phyloP scores from a whole-genome alignment of 495 filamentous ascomycete genomes.

The Jackrogersella minutella region DNA sequence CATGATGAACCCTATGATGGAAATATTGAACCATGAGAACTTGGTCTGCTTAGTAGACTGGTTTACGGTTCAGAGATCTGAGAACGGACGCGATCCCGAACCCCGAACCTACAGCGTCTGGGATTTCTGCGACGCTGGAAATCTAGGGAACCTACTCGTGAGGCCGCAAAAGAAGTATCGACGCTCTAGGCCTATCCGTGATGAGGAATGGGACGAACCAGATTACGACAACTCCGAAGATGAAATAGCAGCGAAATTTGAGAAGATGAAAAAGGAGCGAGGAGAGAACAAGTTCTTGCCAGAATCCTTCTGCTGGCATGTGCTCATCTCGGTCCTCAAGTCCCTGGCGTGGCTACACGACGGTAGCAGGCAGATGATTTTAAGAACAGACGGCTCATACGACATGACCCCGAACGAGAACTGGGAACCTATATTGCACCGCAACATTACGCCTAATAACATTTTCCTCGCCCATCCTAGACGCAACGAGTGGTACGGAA shows the following conservation, averaged over 20 bases:
- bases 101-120: constrained; percentile 40
- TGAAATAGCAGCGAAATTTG: background rate
- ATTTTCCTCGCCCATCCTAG: constrained; percentile 55
- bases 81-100: background rate
- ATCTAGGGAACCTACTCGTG: constrained; percentile 44
- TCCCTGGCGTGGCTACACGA: constrained; percentile 56
- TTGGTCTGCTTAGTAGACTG: constrained; percentile 47
- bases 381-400: background rate
- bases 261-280: background rate
- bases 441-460: constrained; percentile 50
- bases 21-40: constrained; percentile 55
- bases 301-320: constrained; percentile 57
- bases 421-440: constrained; percentile 58
- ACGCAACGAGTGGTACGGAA: constrained; percentile 57
- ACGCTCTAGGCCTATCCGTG: too few species aligned
- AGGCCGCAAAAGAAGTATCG: background rate
- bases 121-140: constrained; percentile 54
- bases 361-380: constrained; percentile 36
- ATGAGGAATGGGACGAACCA: background rate
- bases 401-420: constrained; percentile 38
- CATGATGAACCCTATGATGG: constrained; percentile 17
- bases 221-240: background rate
- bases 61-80: constrained; percentile 15
- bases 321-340: constrained; percentile 48
- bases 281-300: constrained; percentile 40